A percentile compares a stretch with the other conserved stretches of the same genome.
Conservation (phyloP, 1,139 yeast genomes). For the Meyerozyma elateridarum region DNA sequence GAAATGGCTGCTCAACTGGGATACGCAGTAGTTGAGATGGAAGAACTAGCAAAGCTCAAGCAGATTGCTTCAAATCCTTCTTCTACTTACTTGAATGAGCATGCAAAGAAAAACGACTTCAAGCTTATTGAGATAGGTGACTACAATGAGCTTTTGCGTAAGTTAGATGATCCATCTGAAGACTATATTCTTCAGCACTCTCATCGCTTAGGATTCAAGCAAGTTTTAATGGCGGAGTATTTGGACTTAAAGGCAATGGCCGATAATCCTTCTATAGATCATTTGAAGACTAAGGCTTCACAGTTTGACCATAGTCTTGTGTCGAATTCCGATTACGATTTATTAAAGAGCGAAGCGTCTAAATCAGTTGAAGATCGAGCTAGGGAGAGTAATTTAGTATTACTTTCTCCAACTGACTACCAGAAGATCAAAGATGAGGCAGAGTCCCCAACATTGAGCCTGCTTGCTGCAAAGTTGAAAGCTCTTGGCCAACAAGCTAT, state of each 20-base stretch:
- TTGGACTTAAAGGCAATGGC: constrained; percentile 8
- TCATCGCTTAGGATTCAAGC: constrained; percentile 5
- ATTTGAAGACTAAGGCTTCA: not conserved
- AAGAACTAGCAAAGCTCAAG: not conserved
- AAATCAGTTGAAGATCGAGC: not conserved
- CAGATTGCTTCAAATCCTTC: constrained; percentile 1
- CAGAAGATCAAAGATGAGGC: not conserved
- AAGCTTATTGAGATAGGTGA: not conserved
- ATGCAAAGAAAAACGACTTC: constrained; percentile 3
- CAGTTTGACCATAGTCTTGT: not conserved
- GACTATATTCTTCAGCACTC: constrained; percentile 8
- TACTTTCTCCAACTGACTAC: not conserved
- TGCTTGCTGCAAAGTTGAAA: not conserved
- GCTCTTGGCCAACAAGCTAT: not conserved
- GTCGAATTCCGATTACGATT: not conserved
- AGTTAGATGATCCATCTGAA: constrained; percentile 10
- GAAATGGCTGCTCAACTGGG: not conserved
- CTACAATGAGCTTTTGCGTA: not conserved
- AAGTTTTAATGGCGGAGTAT: constrained; percentile 8
- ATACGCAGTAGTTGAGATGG: not conserved
- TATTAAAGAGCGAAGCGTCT: not conserved
- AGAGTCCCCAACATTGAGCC: not conserved
- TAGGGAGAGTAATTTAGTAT: not conserved
- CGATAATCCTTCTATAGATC: constrained; percentile 15
- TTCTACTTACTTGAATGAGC: not conserved